Evolutionary conservation across 1,139 yeast species (phyloP), one percentile per base, ranked within the genome.

Genomic region (Arxiozyma telluris): DNA sequence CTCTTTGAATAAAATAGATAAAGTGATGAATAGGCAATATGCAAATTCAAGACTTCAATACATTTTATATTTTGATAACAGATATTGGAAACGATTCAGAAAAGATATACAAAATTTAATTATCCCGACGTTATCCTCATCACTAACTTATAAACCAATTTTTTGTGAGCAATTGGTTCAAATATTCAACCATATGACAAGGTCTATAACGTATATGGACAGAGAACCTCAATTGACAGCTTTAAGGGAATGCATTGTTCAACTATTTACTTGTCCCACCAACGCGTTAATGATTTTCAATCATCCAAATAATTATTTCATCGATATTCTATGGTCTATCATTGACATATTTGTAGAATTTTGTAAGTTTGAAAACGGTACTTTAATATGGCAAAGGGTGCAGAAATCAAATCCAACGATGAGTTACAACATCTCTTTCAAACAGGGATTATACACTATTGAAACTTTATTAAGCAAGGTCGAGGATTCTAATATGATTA

Each of bases 401-500:
- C 68, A 64, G 50, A 61, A 66, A 72, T 93, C 62, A 72, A 90
- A 62, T 81, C 91, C 84, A 80, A 89, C 58, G 85, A 87, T 69
- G 73, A 87, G 49, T 81, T 89, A 66, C 79, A 84, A 63, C 90
- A 88, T 71, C 70, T 87, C 69, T 1, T 66, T 89, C 65, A 78
- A 76, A 56, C 78, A 96, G 56, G 90, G 87, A 1, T 64, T 81
- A 15, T 73, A 73, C 50, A 79, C 78, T 54, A 63, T 81, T 15
- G 70, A 67, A 20, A 73, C 76, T 42, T 65, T 81, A n/a, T 65
- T 78, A 22, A 77, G 78, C 41, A 73, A 75, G 64, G 47, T 69
- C 52, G 44, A 60, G 52, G 55, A 67, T 55, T 55, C 68, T 57
- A 55, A 63, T 52, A 56, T 63, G 43, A 43, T 73, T 63, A 57